A percentile compares a stretch with the other conserved stretches of the same genome.
phyloP scores from a whole-genome alignment of 2,329 filamentous ascomycete species.

The Ophiostoma populinum region DNA sequence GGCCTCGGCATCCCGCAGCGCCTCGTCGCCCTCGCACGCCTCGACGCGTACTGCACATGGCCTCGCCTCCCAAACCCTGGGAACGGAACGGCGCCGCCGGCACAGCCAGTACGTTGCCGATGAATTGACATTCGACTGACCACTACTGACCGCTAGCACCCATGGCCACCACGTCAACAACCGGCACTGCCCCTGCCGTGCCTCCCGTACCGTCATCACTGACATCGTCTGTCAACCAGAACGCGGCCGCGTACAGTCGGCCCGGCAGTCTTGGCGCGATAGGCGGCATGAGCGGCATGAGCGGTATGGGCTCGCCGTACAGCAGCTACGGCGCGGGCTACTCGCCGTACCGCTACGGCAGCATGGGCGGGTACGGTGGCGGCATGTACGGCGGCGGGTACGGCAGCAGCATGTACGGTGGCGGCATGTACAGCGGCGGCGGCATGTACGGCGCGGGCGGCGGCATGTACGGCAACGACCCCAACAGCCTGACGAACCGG shows the following conservation, averaged over 20 bases:
- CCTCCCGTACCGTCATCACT: conserved; percentile 70
- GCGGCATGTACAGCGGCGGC: conserved; percentile 37
- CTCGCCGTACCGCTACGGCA: conserved; percentile 32
- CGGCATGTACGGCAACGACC: conserved; percentile 80
- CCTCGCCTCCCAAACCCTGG: conserved; percentile 95
- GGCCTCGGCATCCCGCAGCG: too few relatives aligned
- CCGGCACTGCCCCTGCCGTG: conserved; percentile 44
- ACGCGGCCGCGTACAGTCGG: conserved; percentile 64
- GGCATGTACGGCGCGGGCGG: conserved; percentile 29
- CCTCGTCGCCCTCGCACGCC: too few relatives aligned
- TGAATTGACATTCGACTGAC: background rate
- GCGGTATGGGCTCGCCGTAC: conserved; percentile 21
- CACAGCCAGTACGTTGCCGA: conserved; percentile 11
- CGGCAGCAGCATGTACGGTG: conserved; percentile 25
- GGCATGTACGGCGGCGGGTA: conserved; percentile 18
- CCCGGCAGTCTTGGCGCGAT: conserved; percentile 15
- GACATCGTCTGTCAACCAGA: conserved; percentile 67
- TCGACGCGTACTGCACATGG: conserved; percentile 35
- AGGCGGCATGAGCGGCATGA: conserved; percentile 28
- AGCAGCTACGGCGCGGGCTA: conserved; percentile 24
- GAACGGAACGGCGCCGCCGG: conserved; percentile 54
- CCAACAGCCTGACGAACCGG: conserved; percentile 83
- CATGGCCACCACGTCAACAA: conserved; percentile 21
- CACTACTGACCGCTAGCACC: too few relatives aligned
- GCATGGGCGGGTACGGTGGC: conserved; percentile 17